phyloP scores from a whole-genome alignment of 2,329 filamentous ascomycete genomes.

The Cephalotrichum gorgonifer region DNA sequence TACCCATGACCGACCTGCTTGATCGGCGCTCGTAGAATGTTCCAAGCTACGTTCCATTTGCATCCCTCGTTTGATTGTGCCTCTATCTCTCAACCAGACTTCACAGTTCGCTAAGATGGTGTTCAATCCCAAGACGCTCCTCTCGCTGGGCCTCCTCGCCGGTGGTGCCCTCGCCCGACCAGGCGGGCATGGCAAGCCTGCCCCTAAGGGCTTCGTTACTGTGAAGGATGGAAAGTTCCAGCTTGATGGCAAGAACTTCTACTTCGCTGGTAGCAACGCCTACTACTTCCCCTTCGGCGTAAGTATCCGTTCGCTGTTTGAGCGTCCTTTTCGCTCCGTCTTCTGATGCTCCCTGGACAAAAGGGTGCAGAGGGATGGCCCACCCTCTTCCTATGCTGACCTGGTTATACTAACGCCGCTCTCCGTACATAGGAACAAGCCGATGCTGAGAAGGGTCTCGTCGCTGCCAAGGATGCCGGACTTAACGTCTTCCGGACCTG shows the following conservation, averaged over 20 bases:
- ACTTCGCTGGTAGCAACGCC: conserved; percentile 47
- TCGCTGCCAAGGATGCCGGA: conserved; percentile 34
- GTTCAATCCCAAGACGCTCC: background rate
- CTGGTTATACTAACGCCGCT: background rate
- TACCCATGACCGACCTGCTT: background rate
- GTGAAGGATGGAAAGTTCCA: conserved; percentile 38
- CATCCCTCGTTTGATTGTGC: background rate
- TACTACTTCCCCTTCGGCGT: conserved; percentile 48
- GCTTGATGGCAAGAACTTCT: conserved; percentile 42
- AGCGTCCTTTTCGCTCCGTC: background rate
- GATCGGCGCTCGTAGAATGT: background rate
- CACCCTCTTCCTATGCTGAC: too few relatives aligned
- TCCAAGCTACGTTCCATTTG: background rate
- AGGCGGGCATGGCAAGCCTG: background rate
- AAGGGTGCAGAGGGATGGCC: background rate
- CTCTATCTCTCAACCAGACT: background rate
- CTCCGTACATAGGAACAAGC: conserved; percentile 25
- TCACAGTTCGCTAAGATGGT: background rate
- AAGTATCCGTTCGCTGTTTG: conserved; percentile 8
- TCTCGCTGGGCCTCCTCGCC: background rate
- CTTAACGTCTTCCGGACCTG: conserved; percentile 44
- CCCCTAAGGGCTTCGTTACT: conserved; percentile 31
- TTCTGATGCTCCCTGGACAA: background rate
- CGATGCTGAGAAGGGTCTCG: conserved; percentile 34
- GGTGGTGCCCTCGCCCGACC: conserved; percentile 2